phyloP scores from a whole-genome alignment of 2,329 filamentous ascomycete species.

The Talaromyces sp. region DNA sequence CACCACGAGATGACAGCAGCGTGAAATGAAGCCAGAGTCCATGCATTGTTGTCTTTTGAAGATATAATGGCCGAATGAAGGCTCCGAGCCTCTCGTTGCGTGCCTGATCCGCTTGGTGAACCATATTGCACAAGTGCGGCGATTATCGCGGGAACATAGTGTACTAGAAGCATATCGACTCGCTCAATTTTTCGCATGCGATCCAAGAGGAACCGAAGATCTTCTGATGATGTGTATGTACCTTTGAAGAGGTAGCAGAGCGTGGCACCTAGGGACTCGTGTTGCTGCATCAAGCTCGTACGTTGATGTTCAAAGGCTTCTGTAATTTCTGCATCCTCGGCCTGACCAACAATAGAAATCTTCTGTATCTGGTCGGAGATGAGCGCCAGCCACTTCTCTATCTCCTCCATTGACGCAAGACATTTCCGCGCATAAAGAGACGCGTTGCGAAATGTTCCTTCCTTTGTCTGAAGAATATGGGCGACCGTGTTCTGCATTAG shows the following conservation, averaged over 20 bases:
- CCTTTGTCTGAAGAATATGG: slow-evolving; percentile 57
- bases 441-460: slow-evolving; percentile 46
- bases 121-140: slow-evolving; percentile 74
- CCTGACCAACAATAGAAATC: slow-evolving; percentile 68
- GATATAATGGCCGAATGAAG: slow-evolving; percentile 67
- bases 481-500: slow-evolving; percentile 55
- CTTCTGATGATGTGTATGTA: slow-evolving; percentile 63
- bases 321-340: slow-evolving; percentile 60
- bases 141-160: slow-evolving; percentile 76
- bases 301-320: slow-evolving; percentile 79
- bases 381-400: slow-evolving; percentile 71
- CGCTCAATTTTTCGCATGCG: slow-evolving; percentile 67
- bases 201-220: slow-evolving; percentile 69
- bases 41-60: slow-evolving; percentile 63
- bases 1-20: slow-evolving; percentile 79
- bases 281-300: slow-evolving; percentile 77
- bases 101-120: slow-evolving; percentile 67
- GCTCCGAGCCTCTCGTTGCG: slow-evolving; percentile 64
- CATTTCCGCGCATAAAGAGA: slow-evolving; percentile 69
- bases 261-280: slow-evolving; percentile 81
- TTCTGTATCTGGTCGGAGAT: slow-evolving; percentile 73
- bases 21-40: slow-evolving; percentile 71
- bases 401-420: slow-evolving; percentile 68
- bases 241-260: slow-evolving; percentile 74
- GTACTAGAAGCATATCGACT: slow-evolving; percentile 71